Evolutionary conservation across 2,329 filamentous ascomycete species (phyloP), one percentile per base, ranked within the genome.

Genomic region (Aspergillus carbonarius): DNA sequence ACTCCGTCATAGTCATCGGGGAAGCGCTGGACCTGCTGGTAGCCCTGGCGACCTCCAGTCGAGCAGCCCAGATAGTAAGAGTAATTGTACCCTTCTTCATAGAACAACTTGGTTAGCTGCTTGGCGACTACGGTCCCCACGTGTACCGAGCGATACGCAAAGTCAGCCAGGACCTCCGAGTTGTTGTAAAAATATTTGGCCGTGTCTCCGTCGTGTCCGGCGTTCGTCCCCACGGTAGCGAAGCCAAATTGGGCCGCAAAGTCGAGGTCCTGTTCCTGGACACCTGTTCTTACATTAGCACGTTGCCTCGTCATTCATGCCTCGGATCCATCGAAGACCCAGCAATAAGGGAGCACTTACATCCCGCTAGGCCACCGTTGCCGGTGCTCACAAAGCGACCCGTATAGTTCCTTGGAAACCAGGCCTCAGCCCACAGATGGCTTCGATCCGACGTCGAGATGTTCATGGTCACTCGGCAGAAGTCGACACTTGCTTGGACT

Each of bases 1-100:
- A 83, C 76, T 18, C 84, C 84, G 62, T 86, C 83, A 23, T 86
- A 86, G 60, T 86, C 83, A 0, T 80, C 73, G 0, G 85, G 83
- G 60, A 79, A 85, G 13, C 72, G 66, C 62, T 87, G 79, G 0
- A 82, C 79, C 6, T 80, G 78, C 54, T 82, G 82, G 34, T 85
- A 72, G 3, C 83, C 85, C 72, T 87, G 83, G 0, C 85, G 76
- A 0, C 85, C 85, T 6, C 86, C 85, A 0, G 83, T 81, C 0
- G 83, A 86, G 65, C 85, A 87, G 7, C 85, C 85, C 2, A 81
- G 66, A 60, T 68, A 70, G 48, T 68, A 70, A 6, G 78, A 80
- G 54, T 79, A 81, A 12, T 71, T 68, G 1, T 77, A 74, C 0
- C 70, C 65, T 8, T 67, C 74, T 2, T 72, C 69, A 62, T 86